Evolutionary conservation across 768 basidiomycete species (phyloP), one percentile per base, ranked within the genome.

Genomic region (Mycena epipterygia): DNA sequence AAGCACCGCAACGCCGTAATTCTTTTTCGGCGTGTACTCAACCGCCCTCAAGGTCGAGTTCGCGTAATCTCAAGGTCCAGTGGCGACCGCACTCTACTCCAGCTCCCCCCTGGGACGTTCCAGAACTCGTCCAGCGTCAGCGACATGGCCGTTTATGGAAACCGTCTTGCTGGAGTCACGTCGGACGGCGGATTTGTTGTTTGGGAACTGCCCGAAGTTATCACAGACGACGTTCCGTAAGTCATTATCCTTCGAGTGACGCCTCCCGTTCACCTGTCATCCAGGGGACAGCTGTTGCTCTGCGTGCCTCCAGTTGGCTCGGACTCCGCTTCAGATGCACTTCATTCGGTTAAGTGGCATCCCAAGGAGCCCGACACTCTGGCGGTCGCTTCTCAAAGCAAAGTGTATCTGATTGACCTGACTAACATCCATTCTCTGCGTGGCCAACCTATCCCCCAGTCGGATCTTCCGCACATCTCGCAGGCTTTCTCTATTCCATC

Each of bases 131-230:
- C 91, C 2, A 90, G 90, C 56, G 91, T 95, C 60, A 90, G 88
- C 59, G 95, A 95, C 73, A 95, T 96, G 94, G 93, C 94, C 14
- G 94, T 95, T 9, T 91, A 87, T 74, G 91, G 90, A 27, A 94
- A 95, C 79, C 85, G 94, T 52, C 88, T 96, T 33, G 94, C 94
- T 2, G 95, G 94, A 8, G 91, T 95, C 14, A 95, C 95, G 0
- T 93, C 92, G 2, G 95, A 96, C 75, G 95, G 95, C 68, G 95
- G 95, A 44, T 94, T 95, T 73, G 92, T 95, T 35, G 91, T 95
- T 8, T 95, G 95, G 95, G 93, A 95, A 77, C 77, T 95, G 29
- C 95, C 95, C 33, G 91, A 92, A 60, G 79, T 91, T 61, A 94
- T 96, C 77, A 94, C 90, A 16, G 95, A 96, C 75, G 94, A 96